Base-by-base conservation (phyloP, 2,329 filamentous ascomycete species). In the Cladosporium sp. region DNA sequence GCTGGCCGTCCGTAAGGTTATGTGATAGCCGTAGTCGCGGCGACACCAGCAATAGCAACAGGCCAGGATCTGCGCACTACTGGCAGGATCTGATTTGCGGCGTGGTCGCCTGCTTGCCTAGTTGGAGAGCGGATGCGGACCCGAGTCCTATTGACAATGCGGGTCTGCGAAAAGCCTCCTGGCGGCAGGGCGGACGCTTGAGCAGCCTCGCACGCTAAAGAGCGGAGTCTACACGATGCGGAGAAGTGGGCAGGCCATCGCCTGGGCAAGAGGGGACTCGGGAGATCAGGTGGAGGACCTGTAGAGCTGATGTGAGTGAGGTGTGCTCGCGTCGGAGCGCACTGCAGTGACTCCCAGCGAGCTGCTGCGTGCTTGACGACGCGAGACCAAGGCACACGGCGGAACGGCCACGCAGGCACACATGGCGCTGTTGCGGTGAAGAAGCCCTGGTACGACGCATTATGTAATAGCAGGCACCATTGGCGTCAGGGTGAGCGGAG, bases 221-320 rank as follows among this genome's bases (percentile, higher is more conserved):
- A 34, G 54, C 47, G 54, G 54, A 56, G 54, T 28, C 39, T 20
- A 28, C n/a, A 30, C 52, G 40, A 55, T 56, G 54, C 54, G 54
- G 54, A 56, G 54, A 56, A 56, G 54, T 56, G 54, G 54, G 40
- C 54, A 30, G 17, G 20, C 34, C 20, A 43, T 55, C n/a, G 12
- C 11, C 22, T 42, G 39, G 50, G 37, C 19, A 14, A n/a, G 39
- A 36, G 39, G 38, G 39, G 14, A 1, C 3, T 34, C 30, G 25
- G 51, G 38, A 22, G 42, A 42, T 17, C 19, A 56, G 22, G 54
- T 49, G 42, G 54, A 49, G 54, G 54, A 51, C 11, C 19, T 19
- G 3, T 36, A 9, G 1, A 8, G 11, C n/a, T 20, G 12, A 14
- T 3, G 43, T 20, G 25, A 28, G 25, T 30, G 43, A 47, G 20